Conservation (phyloP, 2,329 filamentous ascomycete genomes). For the Tolypocladium sp. region DNA sequence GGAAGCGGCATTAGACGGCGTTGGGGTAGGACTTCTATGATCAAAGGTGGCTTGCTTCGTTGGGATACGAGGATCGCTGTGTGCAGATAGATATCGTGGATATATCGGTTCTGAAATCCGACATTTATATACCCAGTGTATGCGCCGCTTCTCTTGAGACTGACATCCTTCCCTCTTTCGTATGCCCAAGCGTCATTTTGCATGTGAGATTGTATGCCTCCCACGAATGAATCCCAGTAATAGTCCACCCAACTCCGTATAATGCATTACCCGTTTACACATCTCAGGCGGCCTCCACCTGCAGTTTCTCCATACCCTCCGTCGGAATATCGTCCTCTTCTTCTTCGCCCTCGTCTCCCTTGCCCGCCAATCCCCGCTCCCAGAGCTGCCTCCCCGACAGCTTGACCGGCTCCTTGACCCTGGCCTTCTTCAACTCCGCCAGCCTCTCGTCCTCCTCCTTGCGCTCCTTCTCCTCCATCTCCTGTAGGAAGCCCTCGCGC, state of each 20-base stretch:
- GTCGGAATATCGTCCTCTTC: conserved; percentile 53
- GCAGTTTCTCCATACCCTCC: conserved; percentile 61
- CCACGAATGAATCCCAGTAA: neutral
- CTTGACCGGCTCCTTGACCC: conserved; percentile 63
- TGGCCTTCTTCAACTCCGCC: conserved; percentile 75
- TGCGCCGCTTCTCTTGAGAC: neutral
- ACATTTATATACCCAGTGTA: neutral
- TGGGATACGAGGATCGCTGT: neutral
- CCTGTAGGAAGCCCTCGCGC: conserved; percentile 67
- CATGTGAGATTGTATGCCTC: neutral
- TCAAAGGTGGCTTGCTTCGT: conserved; percentile 2
- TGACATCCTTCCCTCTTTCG: neutral
- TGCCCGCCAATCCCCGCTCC: conserved; percentile 64
- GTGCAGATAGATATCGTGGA: neutral
- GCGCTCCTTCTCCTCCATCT: conserved; percentile 67
- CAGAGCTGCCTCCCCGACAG: conserved; percentile 69
- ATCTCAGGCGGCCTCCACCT: conserved; percentile 45
- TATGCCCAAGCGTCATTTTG: neutral
- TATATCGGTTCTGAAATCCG: conserved; percentile 10
- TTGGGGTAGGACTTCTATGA: conserved; percentile 6
- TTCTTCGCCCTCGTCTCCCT: conserved; percentile 56
- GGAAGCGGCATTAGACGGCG: conserved; percentile 12
- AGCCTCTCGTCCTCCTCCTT: conserved; percentile 66
- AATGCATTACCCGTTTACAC: neutral
- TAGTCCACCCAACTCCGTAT: neutral